Conservation (phyloP, 2,329 filamentous ascomycete genomes). For the Ophiocordyceps camponoti-floridani region DNA sequence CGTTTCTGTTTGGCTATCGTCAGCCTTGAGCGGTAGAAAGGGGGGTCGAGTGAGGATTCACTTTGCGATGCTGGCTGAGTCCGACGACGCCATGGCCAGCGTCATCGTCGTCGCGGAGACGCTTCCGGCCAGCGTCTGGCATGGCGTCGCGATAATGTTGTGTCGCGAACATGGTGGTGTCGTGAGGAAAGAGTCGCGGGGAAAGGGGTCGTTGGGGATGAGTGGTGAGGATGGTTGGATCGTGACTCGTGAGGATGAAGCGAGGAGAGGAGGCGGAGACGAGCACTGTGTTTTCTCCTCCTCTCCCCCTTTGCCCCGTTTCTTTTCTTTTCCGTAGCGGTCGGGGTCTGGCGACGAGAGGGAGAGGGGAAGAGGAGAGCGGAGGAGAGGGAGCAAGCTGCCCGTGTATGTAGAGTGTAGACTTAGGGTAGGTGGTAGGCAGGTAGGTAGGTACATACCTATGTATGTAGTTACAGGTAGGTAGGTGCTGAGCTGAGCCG, state of each 20-base stretch:
- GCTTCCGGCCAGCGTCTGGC: constrained; percentile 22
- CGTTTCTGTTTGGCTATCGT: constrained; percentile 25
- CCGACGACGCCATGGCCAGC: constrained; percentile 17
- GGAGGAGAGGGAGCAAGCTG: neutral
- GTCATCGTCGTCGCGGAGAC: constrained; percentile 27
- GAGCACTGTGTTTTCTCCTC: neutral
- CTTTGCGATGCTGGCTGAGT: constrained; percentile 32
- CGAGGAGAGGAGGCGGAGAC: neutral
- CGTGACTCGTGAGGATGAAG: neutral
- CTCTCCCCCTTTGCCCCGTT: neutral
- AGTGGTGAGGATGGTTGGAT: neutral
- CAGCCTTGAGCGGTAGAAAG: constrained; percentile 5
- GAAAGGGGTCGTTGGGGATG: neutral
- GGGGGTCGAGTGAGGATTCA: constrained; percentile 9
- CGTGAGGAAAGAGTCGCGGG: neutral
- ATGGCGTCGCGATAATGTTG: constrained; percentile 13
- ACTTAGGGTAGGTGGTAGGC: too few species aligned
- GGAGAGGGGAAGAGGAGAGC: neutral
- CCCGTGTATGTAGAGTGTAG: too few species aligned
- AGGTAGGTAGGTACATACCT: too few species aligned
- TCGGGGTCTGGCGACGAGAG: neutral
- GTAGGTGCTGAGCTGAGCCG: neutral
- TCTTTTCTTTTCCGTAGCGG: neutral
- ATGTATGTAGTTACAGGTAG: neutral
- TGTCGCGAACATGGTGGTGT: constrained; percentile 17